These are phyloP conservation scores for Dictyophora rubrovolvata DNA, from an alignment of 768 basidiomycete genomes.

Conservation along the genomic window DNA sequence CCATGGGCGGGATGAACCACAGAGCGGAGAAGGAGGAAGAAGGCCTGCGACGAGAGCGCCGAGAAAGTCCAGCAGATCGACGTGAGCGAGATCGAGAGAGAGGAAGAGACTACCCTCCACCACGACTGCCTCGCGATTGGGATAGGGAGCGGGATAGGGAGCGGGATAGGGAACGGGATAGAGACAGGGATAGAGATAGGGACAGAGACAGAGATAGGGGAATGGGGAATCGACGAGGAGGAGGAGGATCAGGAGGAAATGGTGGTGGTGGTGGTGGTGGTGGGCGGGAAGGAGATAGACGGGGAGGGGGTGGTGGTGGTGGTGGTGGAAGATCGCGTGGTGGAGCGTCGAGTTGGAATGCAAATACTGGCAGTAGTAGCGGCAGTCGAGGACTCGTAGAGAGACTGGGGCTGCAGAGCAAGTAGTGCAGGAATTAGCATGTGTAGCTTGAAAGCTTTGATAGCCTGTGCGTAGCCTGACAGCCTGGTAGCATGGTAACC, in stretches of 20 bases:
- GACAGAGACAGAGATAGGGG: slow-evolving; percentile 15
- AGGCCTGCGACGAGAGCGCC: slow-evolving; percentile 36
- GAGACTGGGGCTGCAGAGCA: slow-evolving; percentile 60
- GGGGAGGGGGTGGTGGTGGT: slow-evolving; percentile 25
- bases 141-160: slow-evolving; percentile 12
- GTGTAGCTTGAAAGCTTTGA: not conserved
- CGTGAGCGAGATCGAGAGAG: slow-evolving; percentile 21
- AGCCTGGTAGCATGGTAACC: not conserved
- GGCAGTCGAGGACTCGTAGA: slow-evolving; percentile 78
- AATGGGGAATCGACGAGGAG: slow-evolving; percentile 13
- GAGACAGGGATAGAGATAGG: slow-evolving; percentile 33
- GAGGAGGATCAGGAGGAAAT: slow-evolving; percentile 28
- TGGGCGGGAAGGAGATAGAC: slow-evolving; percentile 20
- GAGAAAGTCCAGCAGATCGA: slow-evolving; percentile 26
- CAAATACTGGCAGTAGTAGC: not conserved
- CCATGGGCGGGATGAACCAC: slow-evolving; percentile 15
- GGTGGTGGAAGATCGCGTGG: slow-evolving; percentile 22
- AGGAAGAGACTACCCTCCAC: slow-evolving; percentile 28
- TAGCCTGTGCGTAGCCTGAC: not conserved
- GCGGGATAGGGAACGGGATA: slow-evolving; percentile 10
- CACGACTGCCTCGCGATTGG: slow-evolving; percentile 24
- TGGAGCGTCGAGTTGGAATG: slow-evolving; percentile 11
- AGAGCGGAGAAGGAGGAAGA: slow-evolving; percentile 45
- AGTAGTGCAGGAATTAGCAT: not conserved
- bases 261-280: slow-evolving; percentile 22